These are phyloP conservation scores for Cladobotryum mycophilum DNA, from an alignment of 2,329 filamentous ascomycete species.

Conservation along the genomic window DNA sequence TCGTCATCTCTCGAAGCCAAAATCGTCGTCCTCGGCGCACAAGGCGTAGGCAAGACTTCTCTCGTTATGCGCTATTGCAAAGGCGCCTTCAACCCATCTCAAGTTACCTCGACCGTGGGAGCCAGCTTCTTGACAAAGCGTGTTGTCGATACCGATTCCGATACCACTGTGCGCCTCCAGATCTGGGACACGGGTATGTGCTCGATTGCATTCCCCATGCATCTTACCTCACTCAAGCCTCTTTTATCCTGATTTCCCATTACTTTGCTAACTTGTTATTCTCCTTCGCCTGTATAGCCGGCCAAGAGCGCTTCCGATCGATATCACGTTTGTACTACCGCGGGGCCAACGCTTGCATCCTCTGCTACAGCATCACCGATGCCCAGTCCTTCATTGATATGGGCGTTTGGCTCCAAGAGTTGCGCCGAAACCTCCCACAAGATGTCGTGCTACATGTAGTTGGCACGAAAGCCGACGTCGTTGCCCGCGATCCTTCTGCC, in stretches of 20 bases:
- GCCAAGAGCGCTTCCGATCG: constrained; percentile 89
- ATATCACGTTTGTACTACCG: constrained; percentile 96
- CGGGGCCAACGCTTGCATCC: constrained; percentile 85
- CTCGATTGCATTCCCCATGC: background rate
- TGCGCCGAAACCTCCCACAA: constrained; percentile 68
- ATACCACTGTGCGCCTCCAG: constrained; percentile 82
- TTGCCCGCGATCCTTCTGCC: constrained; percentile 70
- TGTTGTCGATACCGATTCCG: constrained; percentile 74
- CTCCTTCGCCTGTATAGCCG: constrained; percentile 42
- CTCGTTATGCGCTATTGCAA: constrained; percentile 72
- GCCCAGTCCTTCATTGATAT: constrained; percentile 82
- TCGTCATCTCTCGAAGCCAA: constrained; percentile 64
- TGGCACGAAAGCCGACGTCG: constrained; percentile 87
- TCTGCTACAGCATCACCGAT: constrained; percentile 93
- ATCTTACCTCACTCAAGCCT: no score
- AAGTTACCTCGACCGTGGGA: constrained; percentile 66
- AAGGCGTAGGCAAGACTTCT: constrained; percentile 74
- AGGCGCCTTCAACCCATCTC: constrained; percentile 60
- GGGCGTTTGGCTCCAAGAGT: constrained; percentile 83
- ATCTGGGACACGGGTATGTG: constrained; percentile 81
- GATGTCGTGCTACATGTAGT: constrained; percentile 91
- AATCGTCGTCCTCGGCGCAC: constrained; percentile 72
- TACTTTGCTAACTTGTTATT: constrained; percentile 12
- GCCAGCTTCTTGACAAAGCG: constrained; percentile 75
- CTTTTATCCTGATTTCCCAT: constrained; percentile 5